Percentiles rank a stretch among this genome's conserved stretches.
phyloP scores from a whole-genome alignment of 2,329 filamentous ascomycete genomes.

The Calcarisporium arbuscula region DNA sequence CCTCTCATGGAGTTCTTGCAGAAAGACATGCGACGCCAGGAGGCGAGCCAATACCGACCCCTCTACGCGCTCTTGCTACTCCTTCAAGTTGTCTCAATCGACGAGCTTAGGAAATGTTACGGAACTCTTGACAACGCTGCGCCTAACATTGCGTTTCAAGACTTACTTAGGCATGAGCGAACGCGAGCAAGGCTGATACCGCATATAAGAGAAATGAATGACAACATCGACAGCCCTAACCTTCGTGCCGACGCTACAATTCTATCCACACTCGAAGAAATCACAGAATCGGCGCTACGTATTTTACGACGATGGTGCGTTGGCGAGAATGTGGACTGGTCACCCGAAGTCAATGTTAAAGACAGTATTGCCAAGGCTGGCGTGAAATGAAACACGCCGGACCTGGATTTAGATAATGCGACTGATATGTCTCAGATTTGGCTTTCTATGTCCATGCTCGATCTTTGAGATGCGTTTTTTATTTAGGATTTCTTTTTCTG shows the following conservation, averaged over 20 bases:
- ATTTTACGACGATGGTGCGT: slow-evolving; percentile 38
- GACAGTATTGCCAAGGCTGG: too few species aligned
- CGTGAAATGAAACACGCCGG: too few species aligned
- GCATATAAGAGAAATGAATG: slow-evolving; percentile 8
- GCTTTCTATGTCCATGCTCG: too few species aligned
- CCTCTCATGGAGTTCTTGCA: slow-evolving; percentile 37
- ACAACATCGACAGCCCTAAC: slow-evolving; percentile 5
- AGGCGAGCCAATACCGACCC: slow-evolving; percentile 23
- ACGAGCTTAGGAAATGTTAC: slow-evolving; percentile 37
- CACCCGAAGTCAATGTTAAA: slow-evolving; percentile 26
- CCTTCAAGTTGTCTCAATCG: slow-evolving; percentile 37
- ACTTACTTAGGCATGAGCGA: slow-evolving; percentile 6
- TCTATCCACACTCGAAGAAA: slow-evolving; percentile 40
- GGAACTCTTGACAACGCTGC: slow-evolving; percentile 20
- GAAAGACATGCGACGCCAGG: slow-evolving; percentile 28
- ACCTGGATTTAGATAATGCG: too few species aligned
- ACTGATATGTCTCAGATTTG: too few species aligned
- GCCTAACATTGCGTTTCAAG: neutral
- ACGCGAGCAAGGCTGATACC: slow-evolving; percentile 8
- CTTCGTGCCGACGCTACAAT: slow-evolving; percentile 27
- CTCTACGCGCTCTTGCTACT: slow-evolving; percentile 36
- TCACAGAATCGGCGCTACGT: slow-evolving; percentile 29
- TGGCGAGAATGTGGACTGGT: slow-evolving; percentile 40
- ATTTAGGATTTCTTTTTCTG: too few species aligned
- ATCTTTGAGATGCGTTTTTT: too few species aligned